Percentiles rank a stretch among this genome's conserved stretches.
Conservation (phyloP, 169 alveolate genomes). For the Pseudocohnilembus persalinus region DNA sequence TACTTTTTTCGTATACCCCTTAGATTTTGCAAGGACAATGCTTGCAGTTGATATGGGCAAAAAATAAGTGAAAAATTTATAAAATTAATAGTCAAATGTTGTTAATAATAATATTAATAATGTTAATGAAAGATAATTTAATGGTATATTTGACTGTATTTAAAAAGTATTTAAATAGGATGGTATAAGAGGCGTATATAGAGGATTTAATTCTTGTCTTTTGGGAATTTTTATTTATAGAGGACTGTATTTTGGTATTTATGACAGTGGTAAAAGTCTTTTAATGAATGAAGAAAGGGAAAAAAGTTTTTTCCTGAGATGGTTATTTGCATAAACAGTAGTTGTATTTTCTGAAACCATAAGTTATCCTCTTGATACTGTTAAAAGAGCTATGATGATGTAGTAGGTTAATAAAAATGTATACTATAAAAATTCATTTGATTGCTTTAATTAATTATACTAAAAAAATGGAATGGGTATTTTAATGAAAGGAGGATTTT, state of each 20-base stretch:
- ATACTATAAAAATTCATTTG: conserved; percentile 10
- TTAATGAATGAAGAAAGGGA: conserved; percentile 5
- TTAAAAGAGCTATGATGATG: conserved; percentile 41
- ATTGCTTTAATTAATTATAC: conserved; percentile 16
- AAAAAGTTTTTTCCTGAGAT: not conserved
- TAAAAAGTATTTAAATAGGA: conserved; percentile 18
- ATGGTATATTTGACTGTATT: conserved; percentile 35
- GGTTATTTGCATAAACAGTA: conserved; percentile 30
- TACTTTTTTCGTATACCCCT: conserved; percentile 91
- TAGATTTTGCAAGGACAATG: conserved; percentile 95
- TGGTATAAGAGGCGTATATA: conserved; percentile 41
- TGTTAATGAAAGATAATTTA: conserved; percentile 23
- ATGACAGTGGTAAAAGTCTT: conserved; percentile 32
- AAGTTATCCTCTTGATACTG: conserved; percentile 41
- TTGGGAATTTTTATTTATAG: conserved; percentile 41
- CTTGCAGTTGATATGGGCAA: conserved; percentile 95
- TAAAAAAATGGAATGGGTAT: conserved; percentile 16
- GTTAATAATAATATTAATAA: too few species aligned
- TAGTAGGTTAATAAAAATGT: conserved; percentile 17
- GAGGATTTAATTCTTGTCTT: conserved; percentile 37
- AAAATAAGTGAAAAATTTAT: too few species aligned
- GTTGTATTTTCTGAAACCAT: conserved; percentile 30
- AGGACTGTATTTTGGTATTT: conserved; percentile 44
- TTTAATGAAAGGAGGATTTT: conserved; percentile 24
- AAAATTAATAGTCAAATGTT: too few species aligned